Conservation (phyloP, 2,329 filamentous ascomycete species). For the Blastomyces silverae region DNA sequence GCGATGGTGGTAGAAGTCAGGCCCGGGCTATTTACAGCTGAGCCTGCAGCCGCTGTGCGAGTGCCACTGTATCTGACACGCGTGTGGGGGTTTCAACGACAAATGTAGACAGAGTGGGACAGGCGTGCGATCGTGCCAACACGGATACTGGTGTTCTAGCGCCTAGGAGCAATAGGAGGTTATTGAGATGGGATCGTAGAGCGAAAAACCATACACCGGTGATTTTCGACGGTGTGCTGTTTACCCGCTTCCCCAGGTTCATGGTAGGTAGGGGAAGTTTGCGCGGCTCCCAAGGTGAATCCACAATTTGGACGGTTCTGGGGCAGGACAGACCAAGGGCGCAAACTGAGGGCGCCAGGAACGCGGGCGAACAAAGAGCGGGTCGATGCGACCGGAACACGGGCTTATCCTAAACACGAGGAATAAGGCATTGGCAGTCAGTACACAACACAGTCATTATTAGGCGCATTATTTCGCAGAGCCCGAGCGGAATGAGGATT, state of each 20-base stretch:
- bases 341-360: slow-evolving; percentile 1
- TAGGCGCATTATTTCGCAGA: not conserved
- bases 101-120: slow-evolving; percentile 2
- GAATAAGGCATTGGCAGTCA: not conserved
- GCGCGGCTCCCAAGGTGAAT: not conserved
- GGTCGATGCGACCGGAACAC: not conserved
- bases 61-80: slow-evolving; percentile 2
- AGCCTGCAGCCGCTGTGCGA: slow-evolving; percentile 7
- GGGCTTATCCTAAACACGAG: slow-evolving; percentile 1
- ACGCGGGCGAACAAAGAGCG: not conserved
- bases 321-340: slow-evolving; percentile 6
- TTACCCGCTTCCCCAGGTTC: slow-evolving; percentile 9
- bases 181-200: slow-evolving; percentile 2
- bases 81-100: slow-evolving; percentile 2
- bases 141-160: not conserved
- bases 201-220: not conserved
- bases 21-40: not conserved
- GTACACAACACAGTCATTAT: not conserved
- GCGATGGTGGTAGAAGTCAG: not conserved
- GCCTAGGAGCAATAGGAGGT: not conserved
- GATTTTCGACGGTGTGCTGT: not conserved
- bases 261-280: slow-evolving; percentile 12
- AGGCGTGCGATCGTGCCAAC: not conserved
- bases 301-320: not conserved
- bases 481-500: not conserved